A percentile compares a stretch with the other conserved stretches of the same genome.
These are phyloP conservation scores for Crithidia mellificae DNA, from an alignment of 208 protist species.

Conservation along the genomic window DNA sequence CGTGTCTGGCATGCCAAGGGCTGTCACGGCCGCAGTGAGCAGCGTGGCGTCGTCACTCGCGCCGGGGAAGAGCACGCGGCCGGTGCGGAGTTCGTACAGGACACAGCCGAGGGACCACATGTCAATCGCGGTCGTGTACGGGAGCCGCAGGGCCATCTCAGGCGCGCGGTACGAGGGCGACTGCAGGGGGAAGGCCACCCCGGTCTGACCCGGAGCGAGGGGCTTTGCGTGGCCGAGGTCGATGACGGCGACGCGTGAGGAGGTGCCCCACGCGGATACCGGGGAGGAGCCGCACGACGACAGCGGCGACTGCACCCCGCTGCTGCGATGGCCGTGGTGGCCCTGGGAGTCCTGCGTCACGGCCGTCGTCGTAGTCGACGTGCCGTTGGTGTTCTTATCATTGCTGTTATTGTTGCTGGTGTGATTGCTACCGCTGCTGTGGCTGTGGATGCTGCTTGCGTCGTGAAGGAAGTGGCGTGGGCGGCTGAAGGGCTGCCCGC, in stretches of 20 bases:
- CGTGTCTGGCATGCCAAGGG: constrained; percentile 55
- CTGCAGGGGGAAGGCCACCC: constrained; percentile 96
- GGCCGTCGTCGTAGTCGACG: too few species aligned
- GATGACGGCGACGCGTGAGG: constrained; percentile 91
- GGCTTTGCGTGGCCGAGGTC: constrained; percentile 95
- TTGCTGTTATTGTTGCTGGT: too few species aligned
- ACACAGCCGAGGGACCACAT: constrained; percentile 75
- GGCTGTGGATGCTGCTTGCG: neutral
- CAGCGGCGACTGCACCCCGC: neutral
- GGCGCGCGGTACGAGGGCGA: constrained; percentile 95
- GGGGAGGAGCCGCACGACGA: neutral
- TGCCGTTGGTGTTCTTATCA: too few species aligned
- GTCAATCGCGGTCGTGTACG: constrained; percentile 64
- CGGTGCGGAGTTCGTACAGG: constrained; percentile 54
- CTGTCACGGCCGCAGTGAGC: constrained; percentile 33
- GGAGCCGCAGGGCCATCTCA: constrained; percentile 89
- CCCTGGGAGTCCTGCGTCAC: too few species aligned
- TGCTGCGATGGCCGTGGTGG: neutral
- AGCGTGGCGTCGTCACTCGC: constrained; percentile 39
- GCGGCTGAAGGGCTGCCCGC: constrained; percentile 7
- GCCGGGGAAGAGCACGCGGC: constrained; percentile 51
- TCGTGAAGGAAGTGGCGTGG: neutral
- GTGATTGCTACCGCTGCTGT: neutral
- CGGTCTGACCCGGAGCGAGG: constrained; percentile 56
- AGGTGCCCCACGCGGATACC: constrained; percentile 3